Evolutionary conservation across 257 asterid genomes (phyloP).

Genomic region (Fraxinus cuspidata): DNA sequence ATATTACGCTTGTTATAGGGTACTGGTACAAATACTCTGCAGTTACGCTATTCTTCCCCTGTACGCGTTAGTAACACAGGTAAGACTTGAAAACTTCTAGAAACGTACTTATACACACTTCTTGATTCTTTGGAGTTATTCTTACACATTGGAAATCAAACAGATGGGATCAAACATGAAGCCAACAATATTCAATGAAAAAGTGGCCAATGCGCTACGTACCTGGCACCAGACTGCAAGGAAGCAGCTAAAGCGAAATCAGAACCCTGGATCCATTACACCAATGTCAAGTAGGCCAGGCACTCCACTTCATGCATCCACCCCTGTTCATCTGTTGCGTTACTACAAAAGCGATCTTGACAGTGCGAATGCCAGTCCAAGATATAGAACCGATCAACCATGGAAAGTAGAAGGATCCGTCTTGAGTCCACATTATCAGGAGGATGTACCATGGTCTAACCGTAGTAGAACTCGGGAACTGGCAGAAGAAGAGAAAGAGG

Average conservation of each 20-base stretch:
- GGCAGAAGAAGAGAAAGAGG: conserved; percentile 25
- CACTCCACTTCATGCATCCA: conserved; percentile 36
- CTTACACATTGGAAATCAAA: not conserved
- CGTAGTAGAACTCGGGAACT: conserved; percentile 5
- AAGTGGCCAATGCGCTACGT: conserved; percentile 47
- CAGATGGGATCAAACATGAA: conserved; percentile 75
- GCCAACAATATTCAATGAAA: conserved; percentile 60
- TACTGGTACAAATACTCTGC: conserved; percentile 56
- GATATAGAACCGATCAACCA: conserved; percentile 11
- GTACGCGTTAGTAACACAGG: conserved; percentile 71
- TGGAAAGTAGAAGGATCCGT: conserved; percentile 28
- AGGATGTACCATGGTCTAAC: conserved; percentile 21
- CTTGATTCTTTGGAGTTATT: not conserved
- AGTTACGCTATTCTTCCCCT: conserved; percentile 72
- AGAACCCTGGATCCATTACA: conserved; percentile 19
- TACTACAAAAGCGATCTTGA: conserved; percentile 33
- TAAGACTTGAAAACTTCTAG: conserved; percentile 16
- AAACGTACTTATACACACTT: not conserved
- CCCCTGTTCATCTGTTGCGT: conserved; percentile 41
- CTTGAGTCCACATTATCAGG: conserved; percentile 17
- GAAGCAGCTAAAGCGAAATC: conserved; percentile 47
- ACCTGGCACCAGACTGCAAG: conserved; percentile 58
- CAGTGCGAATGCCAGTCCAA: conserved; percentile 21
- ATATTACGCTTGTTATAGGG: conserved; percentile 34
- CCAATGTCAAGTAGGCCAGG: conserved; percentile 43